Evolutionary conservation across 495 filamentous ascomycete species (phyloP), one percentile per base, ranked within the genome.

Genomic region (Bryoglossum gracile): DNA sequence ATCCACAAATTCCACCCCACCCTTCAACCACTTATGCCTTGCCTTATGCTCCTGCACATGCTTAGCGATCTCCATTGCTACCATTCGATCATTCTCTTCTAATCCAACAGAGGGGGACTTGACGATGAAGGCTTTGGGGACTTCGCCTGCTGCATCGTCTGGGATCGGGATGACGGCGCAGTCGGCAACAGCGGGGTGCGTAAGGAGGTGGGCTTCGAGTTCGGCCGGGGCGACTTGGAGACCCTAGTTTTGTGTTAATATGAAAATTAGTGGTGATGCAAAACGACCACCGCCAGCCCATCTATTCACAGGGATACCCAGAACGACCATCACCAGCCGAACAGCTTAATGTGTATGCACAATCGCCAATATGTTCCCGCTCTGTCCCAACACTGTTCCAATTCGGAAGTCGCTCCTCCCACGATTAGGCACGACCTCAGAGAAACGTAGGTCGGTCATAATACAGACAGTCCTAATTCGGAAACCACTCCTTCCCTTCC

Each of bases 151-250:
- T 1, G 70, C 65, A 22, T 85, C 82, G 58, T 92, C 82, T 0
- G 80, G 85, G 8, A 92, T 73, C 11, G 81, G 82, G 53, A 95
- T 89, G 9, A 95, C 87, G 23, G 87, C 83, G 55, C 82, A 87
- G 62, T 95, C 89, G 21, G 82, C 78, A 13, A 94, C 89, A 22
- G 76, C 72, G 0, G 85, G 82, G 60, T 94, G 88, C 4, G 82
- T 79, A 32, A 95, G 82, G 10, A 95, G 74, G 57, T 92, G 88
- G 14, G 88, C 84, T 70, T 95, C 89, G 0, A 95, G 78, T 56
- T 95, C 89, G 13, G 89, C 89, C 3, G 89, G 89, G 3, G 89
- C 87, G 26, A 95, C 89, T 85, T 95, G 89, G 30, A 85, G 70
- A 43, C 85, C 89, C 86, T 91, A 18, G 38, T 8, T 18, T 3